Evolutionary conservation across 192 early-diverging fungal genomes (phyloP).

Genomic region (Pilobolus umbonatus): DNA sequence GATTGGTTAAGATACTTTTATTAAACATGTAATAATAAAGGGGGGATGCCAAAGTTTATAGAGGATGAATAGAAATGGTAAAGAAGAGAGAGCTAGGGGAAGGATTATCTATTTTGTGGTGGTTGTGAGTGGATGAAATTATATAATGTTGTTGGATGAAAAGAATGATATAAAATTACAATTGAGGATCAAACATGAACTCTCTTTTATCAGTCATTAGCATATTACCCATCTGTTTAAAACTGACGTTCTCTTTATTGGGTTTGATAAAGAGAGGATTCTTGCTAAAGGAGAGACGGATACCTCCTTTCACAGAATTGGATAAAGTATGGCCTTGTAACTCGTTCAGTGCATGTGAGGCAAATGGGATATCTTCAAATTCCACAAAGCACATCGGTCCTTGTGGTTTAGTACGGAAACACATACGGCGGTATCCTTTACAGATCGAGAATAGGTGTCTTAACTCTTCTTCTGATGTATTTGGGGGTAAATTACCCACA

Average conservation of each 20-base stretch:
- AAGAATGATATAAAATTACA: slow-evolving; percentile 8
- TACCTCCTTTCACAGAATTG: slow-evolving; percentile 91
- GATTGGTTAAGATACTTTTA: too few species aligned
- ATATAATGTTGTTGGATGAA: background rate
- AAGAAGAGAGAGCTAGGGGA: too few species aligned
- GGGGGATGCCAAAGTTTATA: too few species aligned
- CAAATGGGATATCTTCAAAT: slow-evolving; percentile 93
- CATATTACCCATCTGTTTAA: background rate
- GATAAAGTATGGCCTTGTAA: slow-evolving; percentile 80
- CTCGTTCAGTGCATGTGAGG: slow-evolving; percentile 84
- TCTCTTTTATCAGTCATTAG: slow-evolving; percentile 1
- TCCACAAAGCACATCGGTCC: slow-evolving; percentile 99
- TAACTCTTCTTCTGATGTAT: slow-evolving; percentile 88
- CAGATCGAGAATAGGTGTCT: slow-evolving; percentile 70
- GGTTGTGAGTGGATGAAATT: background rate
- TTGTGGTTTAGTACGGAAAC: slow-evolving; percentile 80
- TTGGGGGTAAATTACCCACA: slow-evolving; percentile 90
- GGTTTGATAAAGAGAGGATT: slow-evolving; percentile 66
- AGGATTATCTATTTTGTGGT: background rate
- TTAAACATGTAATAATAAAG: too few species aligned
- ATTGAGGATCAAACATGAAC: slow-evolving; percentile 7
- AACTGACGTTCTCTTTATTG: background rate
- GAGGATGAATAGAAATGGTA: too few species aligned
- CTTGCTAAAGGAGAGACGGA: slow-evolving; percentile 93
- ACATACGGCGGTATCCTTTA: slow-evolving; percentile 86